phyloP scores from a whole-genome alignment of 2,329 filamentous ascomycete species.

The Microdochium paspali region DNA sequence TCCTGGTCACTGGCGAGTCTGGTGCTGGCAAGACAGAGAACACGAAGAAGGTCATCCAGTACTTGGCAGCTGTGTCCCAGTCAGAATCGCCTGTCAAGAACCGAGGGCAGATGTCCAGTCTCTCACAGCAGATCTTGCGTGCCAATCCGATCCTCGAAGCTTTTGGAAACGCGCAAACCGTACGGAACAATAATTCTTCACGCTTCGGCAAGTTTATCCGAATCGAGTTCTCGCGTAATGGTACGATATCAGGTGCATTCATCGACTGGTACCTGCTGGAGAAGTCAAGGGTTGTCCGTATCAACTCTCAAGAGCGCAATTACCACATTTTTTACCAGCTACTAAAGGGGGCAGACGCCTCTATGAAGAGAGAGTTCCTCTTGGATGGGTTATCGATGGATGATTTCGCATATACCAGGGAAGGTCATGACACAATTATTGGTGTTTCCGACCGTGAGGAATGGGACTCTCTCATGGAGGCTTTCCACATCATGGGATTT shows the following conservation, averaged over 20 bases:
- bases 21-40: slow-evolving; percentile 98
- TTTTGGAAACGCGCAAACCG: slow-evolving; percentile 96
- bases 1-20: slow-evolving; percentile 94
- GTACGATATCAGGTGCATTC: slow-evolving; percentile 88
- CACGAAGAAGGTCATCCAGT: slow-evolving; percentile 99
- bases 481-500: slow-evolving; percentile 92
- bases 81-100: slow-evolving; percentile 62
- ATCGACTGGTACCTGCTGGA: slow-evolving; percentile 98
- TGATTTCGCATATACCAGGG: slow-evolving; percentile 84
- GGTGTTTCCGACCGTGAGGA: slow-evolving; percentile 87
- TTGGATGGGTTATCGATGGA: slow-evolving; percentile 67
- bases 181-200: slow-evolving; percentile 96
- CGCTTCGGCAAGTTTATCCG: slow-evolving; percentile 98
- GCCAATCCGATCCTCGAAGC: slow-evolving; percentile 97
- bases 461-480: slow-evolving; percentile 84
- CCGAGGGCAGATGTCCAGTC: slow-evolving; percentile 61
- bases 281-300: slow-evolving; percentile 90
- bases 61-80: slow-evolving; percentile 87
- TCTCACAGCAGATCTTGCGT: slow-evolving; percentile 91
- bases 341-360: slow-evolving; percentile 68
- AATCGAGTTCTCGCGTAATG: slow-evolving; percentile 82
- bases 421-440: slow-evolving; percentile 83
- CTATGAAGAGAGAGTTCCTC: slow-evolving; percentile 67
- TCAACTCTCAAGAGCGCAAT: slow-evolving; percentile 82
- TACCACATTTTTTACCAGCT: slow-evolving; percentile 98